phyloP scores from a whole-genome alignment of 1,284 basidiomycete species.

The Trametes polyzona region DNA sequence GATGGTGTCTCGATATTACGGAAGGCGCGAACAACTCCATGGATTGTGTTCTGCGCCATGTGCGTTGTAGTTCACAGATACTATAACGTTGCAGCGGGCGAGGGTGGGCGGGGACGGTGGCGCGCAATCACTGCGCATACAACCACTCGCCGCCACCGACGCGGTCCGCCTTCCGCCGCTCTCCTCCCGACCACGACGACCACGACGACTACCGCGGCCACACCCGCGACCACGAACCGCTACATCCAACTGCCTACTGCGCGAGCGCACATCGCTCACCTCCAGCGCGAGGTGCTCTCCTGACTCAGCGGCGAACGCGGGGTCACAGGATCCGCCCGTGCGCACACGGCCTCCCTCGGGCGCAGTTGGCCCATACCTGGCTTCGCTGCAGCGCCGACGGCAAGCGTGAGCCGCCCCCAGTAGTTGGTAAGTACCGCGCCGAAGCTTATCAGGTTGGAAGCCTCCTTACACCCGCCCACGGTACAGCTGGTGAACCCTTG shows the following conservation, averaged over 20 bases:
- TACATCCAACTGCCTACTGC: background rate
- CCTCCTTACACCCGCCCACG: too few relatives aligned
- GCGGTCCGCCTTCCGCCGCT: background rate
- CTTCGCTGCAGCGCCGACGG: background rate
- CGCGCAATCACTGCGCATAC: background rate
- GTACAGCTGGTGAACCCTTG: too few relatives aligned
- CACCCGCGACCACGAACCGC: background rate
- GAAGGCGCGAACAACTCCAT: too few relatives aligned
- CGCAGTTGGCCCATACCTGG: background rate
- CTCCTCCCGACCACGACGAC: slow-evolving; percentile 2
- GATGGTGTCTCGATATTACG: too few relatives aligned
- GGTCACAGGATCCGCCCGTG: slow-evolving; percentile 24
- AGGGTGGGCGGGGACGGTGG: too few relatives aligned
- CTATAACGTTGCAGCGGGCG: too few relatives aligned
- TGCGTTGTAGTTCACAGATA: too few relatives aligned
- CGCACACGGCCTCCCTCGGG: slow-evolving; percentile 15
- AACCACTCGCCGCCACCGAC: background rate
- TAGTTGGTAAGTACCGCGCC: too few relatives aligned
- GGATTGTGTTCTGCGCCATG: too few relatives aligned
- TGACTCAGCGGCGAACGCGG: background rate
- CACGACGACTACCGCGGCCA: too few relatives aligned
- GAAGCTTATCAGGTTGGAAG: slow-evolving; percentile 14
- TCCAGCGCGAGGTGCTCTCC: too few relatives aligned
- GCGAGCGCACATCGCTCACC: slow-evolving; percentile 4
- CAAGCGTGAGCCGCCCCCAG: background rate